phyloP scores from a whole-genome alignment of 257 asterid species.

The Solanum rostratum region DNA sequence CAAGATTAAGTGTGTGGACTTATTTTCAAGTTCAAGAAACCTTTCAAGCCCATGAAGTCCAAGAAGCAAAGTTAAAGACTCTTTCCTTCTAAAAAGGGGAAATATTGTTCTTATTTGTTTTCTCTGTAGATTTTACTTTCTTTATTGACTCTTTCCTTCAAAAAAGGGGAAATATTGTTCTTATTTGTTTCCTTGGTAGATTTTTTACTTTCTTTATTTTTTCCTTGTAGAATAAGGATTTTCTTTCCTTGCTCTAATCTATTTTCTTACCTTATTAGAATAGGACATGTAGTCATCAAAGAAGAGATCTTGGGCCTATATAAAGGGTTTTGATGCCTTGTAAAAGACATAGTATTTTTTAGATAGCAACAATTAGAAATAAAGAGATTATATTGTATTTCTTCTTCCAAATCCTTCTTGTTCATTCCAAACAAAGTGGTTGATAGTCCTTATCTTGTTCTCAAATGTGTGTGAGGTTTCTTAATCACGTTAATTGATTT shows the following conservation, averaged over 20 bases:
- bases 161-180: neutral
- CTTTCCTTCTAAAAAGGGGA: neutral
- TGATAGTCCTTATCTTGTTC: neutral
- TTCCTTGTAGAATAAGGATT: neutral
- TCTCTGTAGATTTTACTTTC: neutral
- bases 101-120: neutral
- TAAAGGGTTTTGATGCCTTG: neutral
- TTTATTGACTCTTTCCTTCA: neutral
- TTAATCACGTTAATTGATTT: neutral
- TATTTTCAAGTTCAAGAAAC: neutral
- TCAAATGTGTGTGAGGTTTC: neutral
- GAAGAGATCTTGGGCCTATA: neutral
- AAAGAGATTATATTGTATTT: neutral
- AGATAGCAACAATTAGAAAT: neutral
- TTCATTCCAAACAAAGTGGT: neutral
- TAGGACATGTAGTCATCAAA: neutral
- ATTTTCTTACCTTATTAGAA: neutral
- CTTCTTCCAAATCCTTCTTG: neutral
- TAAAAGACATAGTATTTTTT: neutral
- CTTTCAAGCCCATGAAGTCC: neutral
- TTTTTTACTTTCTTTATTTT: neutral
- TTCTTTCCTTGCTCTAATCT: neutral
- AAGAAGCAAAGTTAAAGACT: neutral
- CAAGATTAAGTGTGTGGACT: neutral
- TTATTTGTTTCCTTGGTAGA: neutral